Base-by-base conservation (phyloP, 177 flowering plant genomes). In the Vitis hybrid region DNA sequence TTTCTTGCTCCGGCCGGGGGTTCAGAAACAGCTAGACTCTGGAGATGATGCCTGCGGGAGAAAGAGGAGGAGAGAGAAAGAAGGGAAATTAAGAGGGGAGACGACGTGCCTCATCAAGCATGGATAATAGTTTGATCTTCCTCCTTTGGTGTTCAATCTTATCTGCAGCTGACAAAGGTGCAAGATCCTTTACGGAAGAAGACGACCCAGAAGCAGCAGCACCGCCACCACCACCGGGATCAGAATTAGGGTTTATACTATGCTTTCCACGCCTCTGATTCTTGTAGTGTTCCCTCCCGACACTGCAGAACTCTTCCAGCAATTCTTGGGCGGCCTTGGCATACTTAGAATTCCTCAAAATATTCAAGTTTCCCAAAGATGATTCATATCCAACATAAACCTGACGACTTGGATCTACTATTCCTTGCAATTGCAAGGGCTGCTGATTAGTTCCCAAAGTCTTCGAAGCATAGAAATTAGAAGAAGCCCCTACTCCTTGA, bases 271-370 rank as follows among this genome's bases (percentile, higher is more conserved):
- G 48, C 48, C 48, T 39, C 48, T 39, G 48, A 39, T 39, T 39
- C 48, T 39, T 39, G 48, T 39, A 1, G 48, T 39, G 48, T 39
- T 39, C 48, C 48, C 48, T 39, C 48, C 89, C 86, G 33, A 86
- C 90, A 69, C 87, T 86, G 72, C 92, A 88, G 64, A 88, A 88
- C 78, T 88, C 92, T 67, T 88, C 90, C 74, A 88, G 49, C 67
- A 88, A 71, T 59, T 88, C 90, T 65, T 75, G 81, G 3, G 90
- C 85, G 3, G 90, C 84, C 31, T 78, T 86, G 1, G 74, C 79
- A 66, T 86, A 88, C 80, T 74, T 88, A 0, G 90, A 82, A 75
- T 76, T 82, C 76, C 89, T 74, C 78, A 87, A 70, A 63, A 80
- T 72, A 65, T 72, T 81, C 59, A 76, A 67, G 48, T 58, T 18